Percentiles rank a stretch among this genome's conserved stretches.
phyloP scores from a whole-genome alignment of 495 filamentous ascomycete species.

The Evernia prunastri region DNA sequence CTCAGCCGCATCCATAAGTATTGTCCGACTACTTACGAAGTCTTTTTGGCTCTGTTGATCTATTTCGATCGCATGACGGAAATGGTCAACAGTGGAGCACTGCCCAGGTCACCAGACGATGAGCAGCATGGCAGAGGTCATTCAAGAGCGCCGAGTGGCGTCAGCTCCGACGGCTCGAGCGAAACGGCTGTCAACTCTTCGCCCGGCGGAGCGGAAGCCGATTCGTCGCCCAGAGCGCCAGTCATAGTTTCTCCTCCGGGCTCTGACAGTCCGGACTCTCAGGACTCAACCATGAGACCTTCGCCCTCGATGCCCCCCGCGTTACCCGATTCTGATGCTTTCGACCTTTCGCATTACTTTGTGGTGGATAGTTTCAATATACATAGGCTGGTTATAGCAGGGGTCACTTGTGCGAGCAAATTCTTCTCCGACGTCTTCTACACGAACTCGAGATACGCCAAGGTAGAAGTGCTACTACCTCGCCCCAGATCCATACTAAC shows the following conservation, averaged over 20 bases:
- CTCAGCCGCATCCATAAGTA: conserved; percentile 97
- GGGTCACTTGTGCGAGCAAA: conserved; percentile 97
- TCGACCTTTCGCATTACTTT: conserved; percentile 73
- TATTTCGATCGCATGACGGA: conserved; percentile 99
- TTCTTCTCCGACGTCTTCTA: conserved; percentile 99
- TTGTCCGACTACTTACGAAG: conserved; percentile 97
- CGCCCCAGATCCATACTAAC: background rate
- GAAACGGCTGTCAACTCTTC: conserved; percentile 14
- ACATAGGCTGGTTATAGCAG: conserved; percentile 92
- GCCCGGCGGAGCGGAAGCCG: background rate
- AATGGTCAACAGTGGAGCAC: conserved; percentile 71
- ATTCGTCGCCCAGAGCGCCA: background rate
- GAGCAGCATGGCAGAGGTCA: conserved; percentile 33
- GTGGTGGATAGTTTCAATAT: conserved; percentile 99
- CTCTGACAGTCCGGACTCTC: conserved; percentile 8
- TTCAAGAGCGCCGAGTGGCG: conserved; percentile 7
- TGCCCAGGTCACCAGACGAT: conserved; percentile 42
- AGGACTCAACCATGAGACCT: conserved; percentile 14
- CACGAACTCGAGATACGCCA: conserved; percentile 97
- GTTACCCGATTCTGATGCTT: conserved; percentile 42
- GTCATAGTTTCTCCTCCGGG: conserved; percentile 13
- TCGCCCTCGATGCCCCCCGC: conserved; percentile 27
- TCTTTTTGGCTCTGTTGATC: conserved; percentile 89
- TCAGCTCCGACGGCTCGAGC: conserved; percentile 14
- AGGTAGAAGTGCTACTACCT: conserved; percentile 50